Evolutionary conservation across 129 eudicot genomes (phyloP), one percentile per base, ranked within the genome.

Genomic region (Arctium lappa): DNA sequence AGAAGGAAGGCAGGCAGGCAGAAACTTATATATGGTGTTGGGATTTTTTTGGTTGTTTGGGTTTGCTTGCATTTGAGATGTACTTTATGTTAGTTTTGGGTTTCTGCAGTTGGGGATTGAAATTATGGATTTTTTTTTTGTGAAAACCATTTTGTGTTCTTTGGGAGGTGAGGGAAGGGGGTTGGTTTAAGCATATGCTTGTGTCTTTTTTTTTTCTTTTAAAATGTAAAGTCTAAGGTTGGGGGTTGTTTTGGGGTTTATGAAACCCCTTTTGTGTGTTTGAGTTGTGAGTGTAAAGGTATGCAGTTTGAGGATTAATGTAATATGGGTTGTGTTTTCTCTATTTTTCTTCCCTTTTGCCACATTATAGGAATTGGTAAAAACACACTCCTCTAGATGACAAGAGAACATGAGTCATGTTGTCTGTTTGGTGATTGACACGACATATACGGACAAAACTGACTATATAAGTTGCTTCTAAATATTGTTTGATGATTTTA

Each of bases 251-350:
- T 79, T 30, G 69, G 79, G 50, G 40, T 44, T 62, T 34, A 79
- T 73, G 80, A 79, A 79, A 84, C 83, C 71, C 83, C 71, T 12
- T 72, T 74, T 34, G 73, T 62, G 80, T 79, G 80, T 73, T 60
- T 31, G 15, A 27, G 75, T 84, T 79, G 79, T 32, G 87, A 73
- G 72, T 84, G 87, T 84, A 84, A 72, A 84, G 84, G 69, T 73
- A 44, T 46, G 40, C 74, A 84, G 87, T 80, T 79, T 53, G 80
- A 84, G 74, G 82, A 73, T 36, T 78, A 46, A 13, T 84, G 50
- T 73, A 84, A 69, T 15, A 63, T 36, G 30, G 60, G 30, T 73
- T 73, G 84, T 84, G 38, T 62, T 77, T 83, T 78, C 79, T 30
- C 27, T 77, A 1, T 36, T 72, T 2, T 29, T 15, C 13, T 37